Base-by-base conservation (phyloP, 129 eudicot genomes). In the Sambucus nigra region DNA sequence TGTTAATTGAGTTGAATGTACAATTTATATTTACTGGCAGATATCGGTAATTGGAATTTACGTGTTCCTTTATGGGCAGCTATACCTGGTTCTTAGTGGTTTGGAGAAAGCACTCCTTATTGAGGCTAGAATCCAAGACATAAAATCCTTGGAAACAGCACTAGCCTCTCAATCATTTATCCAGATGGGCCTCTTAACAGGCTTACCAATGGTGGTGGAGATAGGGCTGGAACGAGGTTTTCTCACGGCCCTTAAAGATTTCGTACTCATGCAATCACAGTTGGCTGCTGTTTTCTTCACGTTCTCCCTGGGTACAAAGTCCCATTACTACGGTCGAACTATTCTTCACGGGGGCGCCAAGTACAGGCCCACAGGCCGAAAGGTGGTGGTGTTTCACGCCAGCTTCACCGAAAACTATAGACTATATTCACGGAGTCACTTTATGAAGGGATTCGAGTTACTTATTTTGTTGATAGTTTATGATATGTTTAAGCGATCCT, bases 311-410 rank as follows among this genome's bases (percentile, higher is more conserved):
- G 98, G 98, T 5, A 76, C 98, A 55, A 91, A 91, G 64, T 53
- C 89, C n/a, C 98, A 91, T 47, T 79, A 91, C 50, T 91, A 79
- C 42, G 98, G 98, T 28, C 81, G 94, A 53, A 91, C 98, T 27
- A 85, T 91, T 40, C 98, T 91, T 35, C 98, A 91, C 9, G 94
- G 95, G 2, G 95, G 98, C n/a, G 98, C 95, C 28, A 85, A 76
- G 35, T 91, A 91, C 67, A 68, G 83, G 47, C 98, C 95, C 50
- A 91, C 98, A 0, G 95, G 98, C 7, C 71, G 98, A 57, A 82
- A 82, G 50, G 95, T 91, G 14, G 98, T 91, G 57, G 80, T 91
- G 16, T 82, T 82, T 47, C 98, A 91, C 25, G 75, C 95, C 0
- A 79, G 84, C 68, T 91, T 91, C 65, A 82, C 94, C 0, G 95